Evolutionary conservation across 2,329 filamentous ascomycete genomes (phyloP), one percentile per base, ranked within the genome.

Genomic region (Xylariaceae sp.): DNA sequence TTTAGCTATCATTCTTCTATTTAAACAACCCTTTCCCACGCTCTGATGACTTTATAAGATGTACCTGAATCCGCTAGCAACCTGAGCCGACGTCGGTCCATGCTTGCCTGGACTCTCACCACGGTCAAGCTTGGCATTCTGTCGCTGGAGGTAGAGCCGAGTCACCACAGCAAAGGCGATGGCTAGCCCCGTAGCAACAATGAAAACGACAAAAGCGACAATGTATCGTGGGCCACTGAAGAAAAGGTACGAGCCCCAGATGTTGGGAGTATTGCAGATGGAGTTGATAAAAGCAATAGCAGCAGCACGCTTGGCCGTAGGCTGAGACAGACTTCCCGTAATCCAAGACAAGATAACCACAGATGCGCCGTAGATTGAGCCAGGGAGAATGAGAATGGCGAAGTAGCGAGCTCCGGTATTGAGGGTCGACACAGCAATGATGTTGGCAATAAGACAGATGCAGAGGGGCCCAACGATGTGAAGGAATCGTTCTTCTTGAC

Each of bases 351-450:
- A 53, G 11, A 62, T 62, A n/a, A 71, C 67, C 21, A 67, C 62
- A 21, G 65, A 56, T 1, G 63, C 58, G n/a, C 63, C 57, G 52
- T 69, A 70, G 59, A 69, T 41, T 2, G 51, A 59, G 12, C 45
- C 67, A 1, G 75, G 69, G 54, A 78, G 76, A 55, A 79, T 75
- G 44, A 77, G 74, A 61, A 74, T 76, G 11, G 74, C 71, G 4
- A 75, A 64, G 52, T 79, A 79, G 3, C 76, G 74, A 3, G 72
- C 76, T 4, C 70, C 68, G 0, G 72, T 71, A 56, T 77, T 76
- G 14, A 74, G 75, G 3, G 69, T 68, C 8, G 66, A 66, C 14
- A 73, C 61, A n/a, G 69, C 64, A 29, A 73, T 71, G 45, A 72
- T 62, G 52, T 69, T 70, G 40, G 69, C 68, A 7, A 64, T 44